Evolutionary conservation across 768 basidiomycete species (phyloP).

Genomic region (Termitomyces sp.): DNA sequence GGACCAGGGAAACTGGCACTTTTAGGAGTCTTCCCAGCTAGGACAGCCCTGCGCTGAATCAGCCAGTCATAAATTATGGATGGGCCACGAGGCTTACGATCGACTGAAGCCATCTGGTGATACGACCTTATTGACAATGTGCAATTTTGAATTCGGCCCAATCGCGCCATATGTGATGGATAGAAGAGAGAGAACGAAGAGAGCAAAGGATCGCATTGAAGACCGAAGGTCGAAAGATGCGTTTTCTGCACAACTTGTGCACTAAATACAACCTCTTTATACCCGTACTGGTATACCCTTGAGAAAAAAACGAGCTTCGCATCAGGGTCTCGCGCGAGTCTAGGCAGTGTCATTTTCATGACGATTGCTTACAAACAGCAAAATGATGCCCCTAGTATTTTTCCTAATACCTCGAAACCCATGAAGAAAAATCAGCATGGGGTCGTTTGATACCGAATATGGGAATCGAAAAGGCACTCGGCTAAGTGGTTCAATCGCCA

Average conservation of each 20-base stretch:
- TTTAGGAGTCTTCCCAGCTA: not conserved
- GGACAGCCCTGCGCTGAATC: not conserved
- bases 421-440: not conserved
- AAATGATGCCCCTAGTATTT: not conserved
- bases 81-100: not conserved
- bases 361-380: not conserved
- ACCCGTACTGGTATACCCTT: not conserved
- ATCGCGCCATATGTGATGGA: not conserved
- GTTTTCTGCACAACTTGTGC: not conserved
- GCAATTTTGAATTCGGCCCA: not conserved
- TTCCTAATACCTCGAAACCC: not conserved
- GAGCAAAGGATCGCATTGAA: not conserved
- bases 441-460: not conserved
- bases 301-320: not conserved
- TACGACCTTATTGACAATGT: not conserved
- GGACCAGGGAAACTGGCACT: slow-evolving; percentile 1
- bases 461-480: not conserved
- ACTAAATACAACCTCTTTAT: not conserved
- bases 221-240: not conserved
- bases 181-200: not conserved
- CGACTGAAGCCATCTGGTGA: not conserved
- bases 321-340: not conserved
- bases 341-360: not conserved
- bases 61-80: not conserved
- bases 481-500: not conserved